Base-by-base conservation (phyloP, 2,329 filamentous ascomycete genomes). In the Dothideomycetidae sp. region DNA sequence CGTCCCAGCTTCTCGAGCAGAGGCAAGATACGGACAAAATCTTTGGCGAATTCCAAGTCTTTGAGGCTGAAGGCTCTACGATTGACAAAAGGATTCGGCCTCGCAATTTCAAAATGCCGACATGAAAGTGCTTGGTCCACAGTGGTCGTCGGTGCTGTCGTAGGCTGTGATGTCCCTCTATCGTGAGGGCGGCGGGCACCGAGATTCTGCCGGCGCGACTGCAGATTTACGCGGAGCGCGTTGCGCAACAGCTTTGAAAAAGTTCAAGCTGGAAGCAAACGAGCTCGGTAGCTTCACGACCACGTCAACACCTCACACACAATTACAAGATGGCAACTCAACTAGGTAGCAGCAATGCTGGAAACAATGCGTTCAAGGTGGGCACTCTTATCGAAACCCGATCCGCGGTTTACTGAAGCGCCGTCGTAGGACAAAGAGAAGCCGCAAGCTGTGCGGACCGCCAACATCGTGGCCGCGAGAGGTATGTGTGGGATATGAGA, bases 401-500 rank as follows among this genome's bases (percentile, higher is more conserved):
- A 17, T 18, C n/a, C 17, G 21, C 17, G 28, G 14, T 33, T 31
- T n/a, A 23, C 31, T 35, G 32, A 40, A 21, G 26, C 28, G 31
- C 4, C 9, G 9, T 36, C 5, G 4, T 51, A 75, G 70, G 74
- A 77, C 59, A 98, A 94, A 75, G 90, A 94, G 69, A 98, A 98
- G 83, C 90, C 90, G 50, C 79, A 90, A 70, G 90, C 90, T 48
- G 90, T 98, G 48, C 81, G 90, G 51, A 86, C 82, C 47, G 82
- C 83, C 55, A 98, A 98, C 66, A 96, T 98, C 62, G 81, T 93
- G 55, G 90, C 90, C 51, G 90, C 90, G 52, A 76, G 88, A 83
- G 84, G 84, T 88, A 71, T 23, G 42, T n/a, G 29, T 51, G 65
- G 46, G 26, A 37, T 18, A 35, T 32, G 21, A 36, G 31, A 34